phyloP scores from a whole-genome alignment of 345 rosid genomes.

The Psidium friedrichsthalianum region DNA sequence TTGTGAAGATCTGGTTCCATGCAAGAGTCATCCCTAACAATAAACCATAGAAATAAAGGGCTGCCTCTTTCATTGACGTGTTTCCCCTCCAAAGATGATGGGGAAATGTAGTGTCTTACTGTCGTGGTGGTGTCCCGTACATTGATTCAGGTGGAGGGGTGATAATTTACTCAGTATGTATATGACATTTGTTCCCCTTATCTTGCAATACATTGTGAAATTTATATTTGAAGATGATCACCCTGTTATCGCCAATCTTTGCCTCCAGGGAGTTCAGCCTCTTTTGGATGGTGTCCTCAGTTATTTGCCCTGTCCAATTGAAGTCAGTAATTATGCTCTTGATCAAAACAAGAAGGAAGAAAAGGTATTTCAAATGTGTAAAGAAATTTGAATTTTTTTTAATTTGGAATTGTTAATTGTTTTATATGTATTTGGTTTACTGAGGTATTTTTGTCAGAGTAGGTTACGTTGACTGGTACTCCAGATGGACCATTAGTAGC shows the following conservation, averaged over 20 bases:
- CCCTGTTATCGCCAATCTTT: not conserved
- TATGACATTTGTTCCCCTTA: not conserved
- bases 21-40: not conserved
- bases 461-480: conserved; percentile 23
- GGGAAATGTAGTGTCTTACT: not conserved
- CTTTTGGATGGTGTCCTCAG: conserved; percentile 80
- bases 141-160: not conserved
- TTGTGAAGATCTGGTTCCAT: not conserved
- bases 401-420: not conserved
- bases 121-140: not conserved
- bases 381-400: not conserved
- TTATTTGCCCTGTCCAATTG: conserved; percentile 84
- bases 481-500: conserved; percentile 98
- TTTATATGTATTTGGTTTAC: not conserved
- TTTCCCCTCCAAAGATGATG: not conserved
- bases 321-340: conserved; percentile 89
- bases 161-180: not conserved
- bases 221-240: not conserved
- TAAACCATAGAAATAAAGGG: not conserved
- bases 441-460: not conserved
- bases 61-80: not conserved
- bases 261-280: conserved; percentile 83
- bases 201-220: not conserved
- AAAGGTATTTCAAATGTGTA: conserved; percentile 36
- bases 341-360: conserved; percentile 84